Conservation (phyloP, 345 rosid genomes). For the Citrus reticulata region DNA sequence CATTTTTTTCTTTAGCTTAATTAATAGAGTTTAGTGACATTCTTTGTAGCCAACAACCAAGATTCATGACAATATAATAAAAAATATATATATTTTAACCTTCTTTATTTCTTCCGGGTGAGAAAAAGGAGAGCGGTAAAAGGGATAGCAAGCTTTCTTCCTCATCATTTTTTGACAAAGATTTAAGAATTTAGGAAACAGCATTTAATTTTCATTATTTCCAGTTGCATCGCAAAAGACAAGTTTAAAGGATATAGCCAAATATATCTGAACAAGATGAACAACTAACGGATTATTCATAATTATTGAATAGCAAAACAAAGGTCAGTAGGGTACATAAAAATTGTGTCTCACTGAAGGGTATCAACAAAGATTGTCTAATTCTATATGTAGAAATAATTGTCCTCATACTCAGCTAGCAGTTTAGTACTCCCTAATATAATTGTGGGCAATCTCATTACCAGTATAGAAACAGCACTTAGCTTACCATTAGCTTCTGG, state of each 20-base stretch:
- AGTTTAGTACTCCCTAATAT: not conserved
- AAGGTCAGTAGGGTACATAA: not conserved
- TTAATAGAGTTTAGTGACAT: not conserved
- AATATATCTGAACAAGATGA: not conserved
- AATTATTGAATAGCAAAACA: not conserved
- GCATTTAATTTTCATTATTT: not conserved
- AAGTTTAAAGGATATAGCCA: not conserved
- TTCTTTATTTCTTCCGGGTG: not conserved
- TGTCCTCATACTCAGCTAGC: not conserved
- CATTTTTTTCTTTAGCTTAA: not conserved
- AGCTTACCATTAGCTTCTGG: constrained; percentile 89
- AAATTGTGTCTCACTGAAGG: not conserved
- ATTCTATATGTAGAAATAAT: not conserved
- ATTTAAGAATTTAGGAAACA: not conserved
- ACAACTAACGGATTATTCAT: not conserved
- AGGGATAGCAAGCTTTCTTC: not conserved
- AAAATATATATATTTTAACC: not conserved
- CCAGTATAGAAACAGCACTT: constrained; percentile 6
- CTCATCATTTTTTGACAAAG: too few species aligned
- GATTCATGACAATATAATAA: not conserved
- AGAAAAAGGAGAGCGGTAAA: not conserved
- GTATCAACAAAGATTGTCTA: not conserved
- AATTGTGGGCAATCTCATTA: not conserved
- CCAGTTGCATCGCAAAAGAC: not conserved
- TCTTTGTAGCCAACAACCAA: not conserved